Conservation (phyloP, 495 filamentous ascomycete species). For the Xylaria bambusicola region DNA sequence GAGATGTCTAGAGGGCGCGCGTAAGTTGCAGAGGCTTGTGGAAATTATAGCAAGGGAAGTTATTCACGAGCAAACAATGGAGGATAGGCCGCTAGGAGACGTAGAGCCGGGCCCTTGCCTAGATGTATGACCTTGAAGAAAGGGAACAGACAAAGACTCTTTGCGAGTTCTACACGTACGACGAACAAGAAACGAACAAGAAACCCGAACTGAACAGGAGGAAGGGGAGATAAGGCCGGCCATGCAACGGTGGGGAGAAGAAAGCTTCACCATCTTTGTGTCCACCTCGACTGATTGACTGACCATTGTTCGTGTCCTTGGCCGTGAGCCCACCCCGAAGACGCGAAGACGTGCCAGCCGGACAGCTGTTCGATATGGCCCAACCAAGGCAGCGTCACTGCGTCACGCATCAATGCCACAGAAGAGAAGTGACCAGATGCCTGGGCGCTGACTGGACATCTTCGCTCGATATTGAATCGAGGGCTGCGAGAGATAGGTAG, state of each 20-base stretch:
- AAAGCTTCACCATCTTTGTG: conserved; percentile 28
- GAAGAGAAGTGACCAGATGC: conserved; percentile 11
- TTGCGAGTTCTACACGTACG: conserved; percentile 13
- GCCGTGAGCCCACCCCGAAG: conserved; percentile 7
- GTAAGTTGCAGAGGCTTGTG: conserved; percentile 14
- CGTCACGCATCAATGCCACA: conserved; percentile 19
- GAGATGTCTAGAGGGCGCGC: conserved; percentile 16
- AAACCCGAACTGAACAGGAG: conserved; percentile 6
- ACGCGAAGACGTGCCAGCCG: neutral
- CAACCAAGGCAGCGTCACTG: conserved; percentile 29
- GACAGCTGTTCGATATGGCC: conserved; percentile 13
- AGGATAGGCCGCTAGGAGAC: conserved; percentile 13
- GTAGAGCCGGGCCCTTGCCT: conserved; percentile 14
- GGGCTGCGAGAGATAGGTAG: neutral
- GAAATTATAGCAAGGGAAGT: conserved; percentile 26
- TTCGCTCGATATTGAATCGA: conserved; percentile 20
- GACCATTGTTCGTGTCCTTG: conserved; percentile 25
- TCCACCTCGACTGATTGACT: conserved; percentile 25
- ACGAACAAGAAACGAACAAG: conserved; percentile 13
- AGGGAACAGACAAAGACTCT: conserved; percentile 16
- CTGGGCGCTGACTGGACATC: conserved; percentile 28
- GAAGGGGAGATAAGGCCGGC: conserved; percentile 13
- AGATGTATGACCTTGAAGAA: conserved; percentile 11
- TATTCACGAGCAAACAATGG: conserved; percentile 30
- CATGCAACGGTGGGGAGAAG: conserved; percentile 16